Evolutionary conservation across 441 rosid species (phyloP), one percentile per base, ranked within the genome.

Genomic region (Theobroma grandiflorum): DNA sequence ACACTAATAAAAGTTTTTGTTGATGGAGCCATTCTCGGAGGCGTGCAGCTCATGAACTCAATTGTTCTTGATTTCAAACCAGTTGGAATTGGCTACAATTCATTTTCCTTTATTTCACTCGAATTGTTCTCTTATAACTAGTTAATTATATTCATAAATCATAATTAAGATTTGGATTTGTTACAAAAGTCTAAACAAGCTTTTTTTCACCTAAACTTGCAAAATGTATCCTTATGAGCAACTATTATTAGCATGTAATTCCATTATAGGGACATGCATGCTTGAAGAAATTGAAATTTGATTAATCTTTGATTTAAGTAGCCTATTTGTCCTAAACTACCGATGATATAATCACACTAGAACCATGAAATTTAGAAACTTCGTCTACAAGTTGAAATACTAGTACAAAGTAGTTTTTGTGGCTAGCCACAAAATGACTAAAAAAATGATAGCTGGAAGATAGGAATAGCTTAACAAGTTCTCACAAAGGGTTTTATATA

Each of bases 331-430:
- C 63, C 33, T 26, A 61, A 57, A 50, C 6, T 9, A 53, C 31
- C 20, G 20, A 20, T 8, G 1, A 57, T 20, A 58, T 22, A 7
- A 55, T 50, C 20, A 53, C 0, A 18, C 4, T 15, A 35, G 40
- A 64, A 64, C 5, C 68, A 63, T 63, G 47, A 16, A 64, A 64
- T 6, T 65, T 38, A 65, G 22, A 15, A 63, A 62, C 63, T 58
- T 58, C 35, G 8, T 22, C 35, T 8, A 16, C 45, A 16, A 68
- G 4, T 8, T 2, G 49, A 68, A 65, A 18, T 38, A 18, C 6
- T 64, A 63, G 10, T 31, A 15, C 5, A 35, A 15, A 64, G 43
- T 64, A 5, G 2, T 68, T 68, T 7, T 22, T 6, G 3, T 15
- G 42, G 31, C 31, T 70, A 58, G 42, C 69, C 16, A 37, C 2